Base-by-base conservation (phyloP, 148 eudicot genomes). In the Silene latifolia region DNA sequence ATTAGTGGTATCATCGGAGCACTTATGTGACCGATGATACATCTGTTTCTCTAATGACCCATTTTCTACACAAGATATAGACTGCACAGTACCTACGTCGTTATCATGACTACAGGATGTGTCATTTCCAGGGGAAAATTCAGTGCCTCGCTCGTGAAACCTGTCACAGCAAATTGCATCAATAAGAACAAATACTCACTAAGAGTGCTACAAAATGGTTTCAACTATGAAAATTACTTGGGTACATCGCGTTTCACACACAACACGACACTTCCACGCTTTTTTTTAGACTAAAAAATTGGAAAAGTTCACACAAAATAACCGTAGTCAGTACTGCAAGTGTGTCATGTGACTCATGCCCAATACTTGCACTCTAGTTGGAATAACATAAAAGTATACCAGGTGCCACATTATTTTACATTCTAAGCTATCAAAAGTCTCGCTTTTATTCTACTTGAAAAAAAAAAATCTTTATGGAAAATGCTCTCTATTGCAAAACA, bases 21-120 rank as follows among this genome's bases (percentile, higher is more conserved):
- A 86, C 82, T 83, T 88, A 5, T 89, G 73, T 51, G 93, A 87
- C 80, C 89, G 87, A 75, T 88, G 88, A 79, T 87, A 88, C 72
- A 92, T 88, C 82, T 88, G 83, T 46, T 81, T 27, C 71, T 86
- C 78, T 17, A 88, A 87, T 58, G 90, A 77, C 72, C 89, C 88
- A 68, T 86, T 80, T 75, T 88, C 90, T 4, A 89, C 87, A 69
- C 90, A 89, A 59, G 87, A 93, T 69, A 81, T 61, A 81, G 92
- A 89, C 81, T 91, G 92, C 69, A 88, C 73, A 69, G 88, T 81
- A 73, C 89, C 97, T 78, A 77, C 86, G 71, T 84, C 82, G 39
- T 86, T 75, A 65, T 81, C 84, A 75, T 89, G 84, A 66, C 92
- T 89, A 18, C 21, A 10, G 48, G 48, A 76, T 35, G 77, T 14